Evolutionary conservation across 768 basidiomycete species (phyloP).

Genomic region (Boletus huronensis): DNA sequence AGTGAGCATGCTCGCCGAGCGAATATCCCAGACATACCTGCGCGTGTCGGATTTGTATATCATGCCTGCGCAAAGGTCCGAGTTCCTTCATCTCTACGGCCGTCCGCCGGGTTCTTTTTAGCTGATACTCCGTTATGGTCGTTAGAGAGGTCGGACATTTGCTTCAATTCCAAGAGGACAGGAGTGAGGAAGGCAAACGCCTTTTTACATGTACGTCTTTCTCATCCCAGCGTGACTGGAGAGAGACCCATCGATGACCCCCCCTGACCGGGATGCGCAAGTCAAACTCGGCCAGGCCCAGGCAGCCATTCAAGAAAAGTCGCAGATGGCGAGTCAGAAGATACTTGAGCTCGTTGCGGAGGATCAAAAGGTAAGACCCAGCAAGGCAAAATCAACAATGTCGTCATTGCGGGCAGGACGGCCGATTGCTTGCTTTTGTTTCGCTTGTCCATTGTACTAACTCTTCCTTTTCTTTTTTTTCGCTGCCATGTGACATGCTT

Average conservation of each 20-base stretch:
- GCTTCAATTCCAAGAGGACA: conserved; percentile 20
- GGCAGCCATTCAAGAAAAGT: conserved; percentile 17
- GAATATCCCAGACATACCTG: conserved; percentile 16
- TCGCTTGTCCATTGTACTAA: background rate
- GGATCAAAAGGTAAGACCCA: too few relatives aligned
- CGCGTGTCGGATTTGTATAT: conserved; percentile 20
- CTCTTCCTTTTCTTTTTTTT: too few relatives aligned
- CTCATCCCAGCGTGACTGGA: background rate
- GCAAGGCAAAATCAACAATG: background rate
- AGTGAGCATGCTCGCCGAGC: conserved; percentile 22
- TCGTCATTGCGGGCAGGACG: background rate
- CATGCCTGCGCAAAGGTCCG: conserved; percentile 21
- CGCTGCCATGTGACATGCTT: background rate
- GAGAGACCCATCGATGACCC: background rate
- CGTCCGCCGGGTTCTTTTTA: background rate
- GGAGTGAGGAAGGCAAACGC: conserved; percentile 15
- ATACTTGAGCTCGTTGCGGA: conserved; percentile 16
- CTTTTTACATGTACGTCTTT: conserved; percentile 7
- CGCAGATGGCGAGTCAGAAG: conserved; percentile 9
- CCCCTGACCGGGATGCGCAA: background rate
- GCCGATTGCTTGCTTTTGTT: background rate
- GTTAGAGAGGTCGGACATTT: conserved; percentile 14
- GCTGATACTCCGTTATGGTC: background rate
- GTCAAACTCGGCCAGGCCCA: conserved; percentile 13
- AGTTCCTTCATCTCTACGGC: background rate